Evolutionary conservation across 148 eudicot genomes (phyloP), one percentile per base, ranked within the genome.

Genomic region (Rhododendron williamsianum): DNA sequence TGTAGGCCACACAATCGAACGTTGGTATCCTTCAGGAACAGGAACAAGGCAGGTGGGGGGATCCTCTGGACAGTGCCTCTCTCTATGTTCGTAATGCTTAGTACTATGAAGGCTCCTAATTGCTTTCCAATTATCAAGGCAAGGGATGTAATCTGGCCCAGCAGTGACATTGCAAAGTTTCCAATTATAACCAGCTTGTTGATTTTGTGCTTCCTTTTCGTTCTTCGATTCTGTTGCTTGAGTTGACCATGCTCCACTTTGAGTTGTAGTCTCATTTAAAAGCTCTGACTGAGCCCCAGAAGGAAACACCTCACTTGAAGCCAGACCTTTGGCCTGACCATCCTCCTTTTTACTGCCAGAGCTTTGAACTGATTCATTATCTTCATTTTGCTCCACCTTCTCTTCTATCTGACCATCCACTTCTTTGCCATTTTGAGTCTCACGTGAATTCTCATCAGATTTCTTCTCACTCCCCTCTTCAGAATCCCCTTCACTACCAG

Each of bases 91-190:
- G 77, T 90, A 94, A 86, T 94, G 97, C 33, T 79, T 67, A 15
- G 90, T 92, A 69, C 86, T 87, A 0, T 48, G 89, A 78, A 94
- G 97, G 81, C 86, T 88, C 79, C 83, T 90, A n/a, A 94, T 88
- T 25, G 93, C 91, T 83, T 85, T 85, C 83, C 89, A 84, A 87
- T 93, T 92, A 81, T 94, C 97, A 48, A 94, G 94, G 86, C 97
- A 94, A 27, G 96, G 96, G 87, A 94, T 94, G 88, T 94, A 94
- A 74, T 94, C 96, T 82, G 94, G 89, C 38, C 96, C 96, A 45
- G 95, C 91, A 86, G 94, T 92, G 19, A 89, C 92, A 91, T 92
- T 94, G 83, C 97, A 92, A 25, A 89, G 51, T 86, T 89, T 93
- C 95, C 95, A 94, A 27, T 80, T 88, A 81, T 87, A 85, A n/a